Evolutionary conservation across 2,329 filamentous ascomycete genomes (phyloP).

Genomic region (Pseudocercospora vitis): DNA sequence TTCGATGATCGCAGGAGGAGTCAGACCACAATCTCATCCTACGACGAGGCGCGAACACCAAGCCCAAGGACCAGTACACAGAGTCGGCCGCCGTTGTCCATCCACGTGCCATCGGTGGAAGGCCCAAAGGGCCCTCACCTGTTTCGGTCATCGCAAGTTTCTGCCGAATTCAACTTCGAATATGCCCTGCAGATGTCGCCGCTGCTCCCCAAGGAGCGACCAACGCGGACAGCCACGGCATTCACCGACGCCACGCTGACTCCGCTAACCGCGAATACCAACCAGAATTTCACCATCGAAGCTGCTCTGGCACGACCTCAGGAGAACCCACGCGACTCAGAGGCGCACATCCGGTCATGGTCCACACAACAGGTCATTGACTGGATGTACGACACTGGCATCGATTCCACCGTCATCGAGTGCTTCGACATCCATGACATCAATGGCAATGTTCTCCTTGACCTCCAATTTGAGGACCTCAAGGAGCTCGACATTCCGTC

Average conservation of each 20-base stretch:
- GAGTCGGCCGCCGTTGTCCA: conserved; percentile 57
- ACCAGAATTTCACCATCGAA: conserved; percentile 35
- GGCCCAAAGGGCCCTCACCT: conserved; percentile 85
- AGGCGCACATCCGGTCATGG: conserved; percentile 59
- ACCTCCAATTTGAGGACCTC: conserved; percentile 86
- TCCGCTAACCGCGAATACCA: conserved; percentile 24
- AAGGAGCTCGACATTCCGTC: conserved; percentile 78
- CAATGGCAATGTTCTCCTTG: conserved; percentile 79
- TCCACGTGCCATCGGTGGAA: conserved; percentile 67
- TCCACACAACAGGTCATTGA: conserved; percentile 74
- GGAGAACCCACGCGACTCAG: conserved; percentile 19
- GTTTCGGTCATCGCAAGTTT: conserved; percentile 69
- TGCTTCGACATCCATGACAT: conserved; percentile 93
- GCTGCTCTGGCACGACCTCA: conserved; percentile 22
- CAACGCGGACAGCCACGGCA: conserved; percentile 44
- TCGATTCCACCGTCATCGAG: conserved; percentile 74
- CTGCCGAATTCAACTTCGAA: conserved; percentile 53
- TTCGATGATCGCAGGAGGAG: conserved; percentile 64
- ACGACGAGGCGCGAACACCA: conserved; percentile 79
- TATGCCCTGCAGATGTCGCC: conserved; percentile 69
- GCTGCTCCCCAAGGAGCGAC: conserved; percentile 63
- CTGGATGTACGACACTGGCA: conserved; percentile 81
- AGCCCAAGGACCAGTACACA: conserved; percentile 58
- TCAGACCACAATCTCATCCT: conserved; percentile 83
- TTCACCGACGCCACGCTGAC: conserved; percentile 41